Evolutionary conservation across 176 grass and related monocot species (phyloP).

Genomic region (Aegilops sharonensis): DNA sequence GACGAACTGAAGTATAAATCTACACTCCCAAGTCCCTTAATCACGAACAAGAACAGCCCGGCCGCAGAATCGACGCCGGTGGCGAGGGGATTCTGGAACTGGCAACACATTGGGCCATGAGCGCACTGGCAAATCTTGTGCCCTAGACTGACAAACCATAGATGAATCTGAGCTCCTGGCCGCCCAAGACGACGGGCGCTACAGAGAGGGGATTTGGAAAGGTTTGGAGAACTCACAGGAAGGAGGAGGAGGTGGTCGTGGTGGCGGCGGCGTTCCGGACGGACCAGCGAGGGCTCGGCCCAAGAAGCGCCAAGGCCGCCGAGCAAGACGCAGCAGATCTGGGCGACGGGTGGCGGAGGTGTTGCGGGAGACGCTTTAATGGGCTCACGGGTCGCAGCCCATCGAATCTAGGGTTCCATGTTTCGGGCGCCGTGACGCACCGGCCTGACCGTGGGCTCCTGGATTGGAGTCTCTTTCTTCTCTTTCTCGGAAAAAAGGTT

Average conservation of each 20-base stretch:
- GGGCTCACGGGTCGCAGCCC: conserved; percentile 15
- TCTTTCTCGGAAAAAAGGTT: too few species aligned
- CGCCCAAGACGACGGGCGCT: not conserved
- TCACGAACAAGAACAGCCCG: not conserved
- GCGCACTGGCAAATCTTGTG: not conserved
- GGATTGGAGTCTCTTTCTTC: too few species aligned
- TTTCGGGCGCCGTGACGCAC: not conserved
- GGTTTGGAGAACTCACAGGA: conserved; percentile 11
- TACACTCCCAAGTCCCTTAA: not conserved
- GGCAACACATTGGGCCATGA: not conserved
- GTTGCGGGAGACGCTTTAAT: not conserved
- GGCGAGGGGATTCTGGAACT: not conserved
- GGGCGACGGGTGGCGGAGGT: not conserved
- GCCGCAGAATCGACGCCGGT: not conserved
- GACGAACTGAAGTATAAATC: not conserved
- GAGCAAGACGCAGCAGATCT: not conserved
- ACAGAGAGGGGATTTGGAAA: not conserved
- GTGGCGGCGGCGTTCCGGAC: not conserved
- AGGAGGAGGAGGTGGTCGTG: not conserved
- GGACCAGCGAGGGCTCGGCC: conserved; percentile 23
- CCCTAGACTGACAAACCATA: not conserved
- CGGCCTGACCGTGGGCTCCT: too few species aligned
- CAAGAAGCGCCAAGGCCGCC: conserved; percentile 28
- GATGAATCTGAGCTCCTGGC: not conserved
- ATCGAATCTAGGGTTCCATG: not conserved